A percentile compares a stretch with the other conserved stretches of the same genome.
phyloP scores from a whole-genome alignment of 306 rosid species.

The Prunus campanulata region DNA sequence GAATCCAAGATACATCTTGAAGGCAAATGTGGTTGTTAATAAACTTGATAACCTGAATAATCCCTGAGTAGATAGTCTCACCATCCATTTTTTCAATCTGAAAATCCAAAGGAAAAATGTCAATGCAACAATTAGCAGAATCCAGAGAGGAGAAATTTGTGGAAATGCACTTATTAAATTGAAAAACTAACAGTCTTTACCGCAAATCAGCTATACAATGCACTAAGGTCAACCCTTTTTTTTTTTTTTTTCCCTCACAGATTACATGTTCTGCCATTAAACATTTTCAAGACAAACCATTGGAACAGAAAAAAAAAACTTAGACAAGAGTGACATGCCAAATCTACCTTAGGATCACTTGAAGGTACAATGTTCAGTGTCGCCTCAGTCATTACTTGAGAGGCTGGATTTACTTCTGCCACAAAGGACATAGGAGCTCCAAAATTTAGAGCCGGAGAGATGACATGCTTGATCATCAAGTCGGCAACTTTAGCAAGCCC shows the following conservation, averaged over 20 bases:
- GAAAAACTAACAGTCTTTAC: background rate
- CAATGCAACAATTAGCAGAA: slow-evolving; percentile 15
- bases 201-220: background rate
- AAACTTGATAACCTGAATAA: slow-evolving; percentile 60
- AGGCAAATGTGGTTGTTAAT: slow-evolving; percentile 56
- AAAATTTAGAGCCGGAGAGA: slow-evolving; percentile 53
- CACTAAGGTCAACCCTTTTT: background rate
- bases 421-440: slow-evolving; percentile 51
- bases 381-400: slow-evolving; percentile 33
- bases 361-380: slow-evolving; percentile 56
- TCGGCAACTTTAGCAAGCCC: slow-evolving; percentile 92
- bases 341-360: slow-evolving; percentile 50
- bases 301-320: background rate
- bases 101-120: slow-evolving; percentile 20
- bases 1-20: slow-evolving; percentile 66
- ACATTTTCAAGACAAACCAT: background rate
- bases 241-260: background rate
- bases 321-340: slow-evolving; percentile 4
- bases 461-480: slow-evolving; percentile 66
- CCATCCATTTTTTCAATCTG: slow-evolving; percentile 63
- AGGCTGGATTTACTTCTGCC: slow-evolving; percentile 47
- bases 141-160: background rate
- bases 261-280: background rate
- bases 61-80: slow-evolving; percentile 64
- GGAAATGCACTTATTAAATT: background rate